Evolutionary conservation across 108 stramenopile species (phyloP), one percentile per base, ranked within the genome.

Genomic region (Nannochloropsis oceanica): DNA sequence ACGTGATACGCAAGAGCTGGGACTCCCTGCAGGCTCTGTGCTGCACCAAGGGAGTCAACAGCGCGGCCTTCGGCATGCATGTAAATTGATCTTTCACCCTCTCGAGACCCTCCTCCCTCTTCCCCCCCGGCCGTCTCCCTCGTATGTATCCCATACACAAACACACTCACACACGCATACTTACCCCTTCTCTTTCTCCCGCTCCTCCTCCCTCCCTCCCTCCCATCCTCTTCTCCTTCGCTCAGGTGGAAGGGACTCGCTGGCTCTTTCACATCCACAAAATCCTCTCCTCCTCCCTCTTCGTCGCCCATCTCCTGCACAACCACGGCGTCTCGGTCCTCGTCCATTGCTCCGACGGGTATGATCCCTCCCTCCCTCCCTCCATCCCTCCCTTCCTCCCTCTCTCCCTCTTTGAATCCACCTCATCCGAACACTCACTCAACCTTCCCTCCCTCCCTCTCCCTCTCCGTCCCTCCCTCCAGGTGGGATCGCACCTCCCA

Each of bases 261-360:
- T 99, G 99, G 99, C 91, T 96, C 50, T 88, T 89, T n/a, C 94
- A 94, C 85, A 89, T 96, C 22, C 94, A 95, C n/a, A 84, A 90
- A 14, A 92, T 99, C 79, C 86, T 97, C 26, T 87, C 93, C 8
- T 95, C 96, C 8, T 87, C 96, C 18, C 95, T 93, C 93, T 92
- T 93, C 43, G 91, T 95, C 9, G 97, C 97, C 24, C 93, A 90
- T 81, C 94, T 94, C 91, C 91, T 95, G 44, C 94, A 95, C 88
- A 91, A 93, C 73, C 92, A 95, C 85, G 91, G 95, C 81, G 85
- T 94, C 27, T 96, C 97, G 8, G 93, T 98, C 1, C 90, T 99
- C 43, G 90, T 99, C 27, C 99, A 99, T 87, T 99, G 99, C 84
- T 94, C 93, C 84, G 96, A 99, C 87, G 99, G 99, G 25, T 50